Evolutionary conservation across 2,329 filamentous ascomycete species (phyloP), one percentile per base, ranked within the genome.

Genomic region (Sarocladiaceae sp.): DNA sequence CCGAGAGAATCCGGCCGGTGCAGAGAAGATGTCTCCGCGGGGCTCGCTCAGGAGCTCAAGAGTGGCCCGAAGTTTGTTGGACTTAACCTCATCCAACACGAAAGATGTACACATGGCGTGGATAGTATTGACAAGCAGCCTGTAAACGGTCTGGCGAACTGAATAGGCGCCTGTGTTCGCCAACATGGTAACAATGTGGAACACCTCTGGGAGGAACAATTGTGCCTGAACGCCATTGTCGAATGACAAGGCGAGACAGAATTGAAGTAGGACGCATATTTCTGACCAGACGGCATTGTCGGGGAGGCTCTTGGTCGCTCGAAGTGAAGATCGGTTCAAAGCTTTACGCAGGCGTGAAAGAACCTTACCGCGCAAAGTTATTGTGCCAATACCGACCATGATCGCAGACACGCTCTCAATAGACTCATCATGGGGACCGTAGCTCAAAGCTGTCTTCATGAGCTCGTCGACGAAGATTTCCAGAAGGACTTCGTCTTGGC

Each of bases 271-370:
- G 35, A 84, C 71, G 55, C 80, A 83, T 21, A 85, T 78, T 59
- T 85, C 82, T n/a, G 71, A 64, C 82, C 82, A 85, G 7, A 83
- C 80, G 2, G 73, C 69, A 51, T 85, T 85, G 47, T 85, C 82
- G 7, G 79, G 76, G 2, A 85, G 66, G 43, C 76, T 68, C 51
- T 76, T 76, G 2, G 81, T 84, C n/a, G 81, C 79, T 29, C 81
- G 72, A 43, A 83, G 64, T 1, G 81, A 84, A 5, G 80, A 82
- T 47, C 80, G 72, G 53, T 83, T 84, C 37, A 85, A 64, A 2
- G 79, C 78, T 59, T 84, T 85, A 35, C 82, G 73, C 32, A 85
- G 68, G 21, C 80, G 71, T 20, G 79, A 78, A 16, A 85, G 73
- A 18, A 85, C 68, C 56, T 79, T 84, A 12, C 80, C 81, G 10